Base-by-base conservation (phyloP, 1,139 yeast species). In the Saccharomyces hybrid region DNA sequence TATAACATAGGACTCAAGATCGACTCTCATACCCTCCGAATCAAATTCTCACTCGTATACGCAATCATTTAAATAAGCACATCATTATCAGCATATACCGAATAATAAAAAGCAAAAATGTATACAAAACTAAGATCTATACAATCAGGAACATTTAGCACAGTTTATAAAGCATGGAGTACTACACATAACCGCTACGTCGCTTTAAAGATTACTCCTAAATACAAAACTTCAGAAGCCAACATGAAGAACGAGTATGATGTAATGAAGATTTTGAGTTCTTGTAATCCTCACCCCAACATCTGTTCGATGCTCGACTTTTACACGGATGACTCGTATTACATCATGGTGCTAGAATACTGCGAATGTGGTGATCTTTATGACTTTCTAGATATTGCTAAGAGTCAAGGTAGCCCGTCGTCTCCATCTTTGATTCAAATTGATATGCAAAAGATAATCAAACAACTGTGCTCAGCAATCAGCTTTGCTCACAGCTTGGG, bases 341-440 rank as follows among this genome's bases (percentile, higher is more conserved):
- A 65, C 57, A 86, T 82, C 62, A 76, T 91, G 65, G 81, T 90
- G 27, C 75, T 90, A 64, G 97, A 91, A 67, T 88, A 87, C 69
- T 89, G 95, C 64, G 76, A 90, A 13, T 76, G 87, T 59, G 98
- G 98, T 51, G 98, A 91, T 66, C 74, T 91, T 53, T 91, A 90
- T 69, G 98, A 91, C 67, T 93, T 93, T 44, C 50, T 62, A 49
- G 61, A 60, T 38, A 51, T 59, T 19, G 61, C 61, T 19, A 62
- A 59, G 50, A 52, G 56, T 27, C 60, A 58, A 47, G 63, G 61
- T 13, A 54, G 55, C 31, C 52, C 55, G 14, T 29, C 42, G 8
- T 50, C 55, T 83, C 84, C 50, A 75, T 80, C 53, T 85, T 86
- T 23, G 44, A 56, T 55, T 19, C 61, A 56, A 46, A 38, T 69